These are phyloP conservation scores for Sugiyamaella mastotermitis DNA, from an alignment of 805 yeast genomes.

Conservation along the genomic window DNA sequence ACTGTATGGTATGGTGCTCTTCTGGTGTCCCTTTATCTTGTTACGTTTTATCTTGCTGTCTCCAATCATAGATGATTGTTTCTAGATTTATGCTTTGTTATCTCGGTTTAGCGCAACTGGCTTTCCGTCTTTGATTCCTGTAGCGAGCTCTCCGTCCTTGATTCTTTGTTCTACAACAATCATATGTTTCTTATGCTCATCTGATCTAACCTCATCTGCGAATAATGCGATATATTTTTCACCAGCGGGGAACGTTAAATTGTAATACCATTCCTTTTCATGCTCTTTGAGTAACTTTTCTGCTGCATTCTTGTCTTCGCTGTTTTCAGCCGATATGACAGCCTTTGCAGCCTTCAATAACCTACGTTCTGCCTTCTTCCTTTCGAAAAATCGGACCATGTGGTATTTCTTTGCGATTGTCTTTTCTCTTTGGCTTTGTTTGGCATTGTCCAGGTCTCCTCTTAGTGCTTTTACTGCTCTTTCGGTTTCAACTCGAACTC, in stretches of 20 bases:
- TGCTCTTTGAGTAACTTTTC: conserved; percentile 41
- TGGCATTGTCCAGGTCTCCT: conserved; percentile 49
- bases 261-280: conserved; percentile 69
- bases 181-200: conserved; percentile 9
- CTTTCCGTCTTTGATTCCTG: conserved; percentile 26
- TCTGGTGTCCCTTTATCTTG: no score
- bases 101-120: conserved; percentile 14
- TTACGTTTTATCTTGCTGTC: no score
- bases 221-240: conserved; percentile 76
- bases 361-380: conserved; percentile 72
- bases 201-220: conserved; percentile 17
- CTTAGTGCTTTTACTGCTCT: conserved; percentile 64
- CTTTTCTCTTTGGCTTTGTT: conserved; percentile 40
- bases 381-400: conserved; percentile 89
- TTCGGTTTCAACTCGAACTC: conserved; percentile 40
- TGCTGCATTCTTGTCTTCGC: conserved; percentile 17
- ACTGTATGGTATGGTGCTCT: no score
- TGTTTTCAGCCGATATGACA: conserved; percentile 23
- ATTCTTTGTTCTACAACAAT: conserved; percentile 11
- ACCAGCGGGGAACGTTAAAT: conserved; percentile 68
- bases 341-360: conserved; percentile 45
- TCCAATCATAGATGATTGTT: no score
- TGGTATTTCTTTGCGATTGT: conserved; percentile 70
- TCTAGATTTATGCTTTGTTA: no score
- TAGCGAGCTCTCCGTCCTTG: conserved; percentile 14